phyloP scores from a whole-genome alignment of 1,284 basidiomycete genomes.

The Bjerkandera adusta region DNA sequence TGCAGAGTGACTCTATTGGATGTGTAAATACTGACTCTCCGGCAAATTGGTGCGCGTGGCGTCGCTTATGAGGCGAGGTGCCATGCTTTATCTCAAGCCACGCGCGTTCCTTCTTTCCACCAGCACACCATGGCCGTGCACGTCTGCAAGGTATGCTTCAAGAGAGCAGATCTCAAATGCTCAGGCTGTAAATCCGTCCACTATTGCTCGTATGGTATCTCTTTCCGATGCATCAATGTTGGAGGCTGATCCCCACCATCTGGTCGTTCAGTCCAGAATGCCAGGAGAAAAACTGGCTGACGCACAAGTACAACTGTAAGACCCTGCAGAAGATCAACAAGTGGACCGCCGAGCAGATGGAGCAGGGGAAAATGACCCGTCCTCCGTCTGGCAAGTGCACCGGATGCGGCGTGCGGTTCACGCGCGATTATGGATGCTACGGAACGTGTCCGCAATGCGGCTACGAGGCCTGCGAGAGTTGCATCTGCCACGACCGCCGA shows the following conservation, averaged over 20 bases:
- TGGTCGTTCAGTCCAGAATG: slow-evolving; percentile 20
- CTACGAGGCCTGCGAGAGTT: slow-evolving; percentile 36
- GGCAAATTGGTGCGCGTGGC: no score
- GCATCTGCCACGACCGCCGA: slow-evolving; percentile 29
- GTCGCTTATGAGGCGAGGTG: no score
- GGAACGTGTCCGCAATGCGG: slow-evolving; percentile 34
- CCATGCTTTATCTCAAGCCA: no score
- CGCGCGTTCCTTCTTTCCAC: no score
- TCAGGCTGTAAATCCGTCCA: not conserved
- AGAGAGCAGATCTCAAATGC: not conserved
- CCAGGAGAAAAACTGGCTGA: slow-evolving; percentile 31
- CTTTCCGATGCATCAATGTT: no score
- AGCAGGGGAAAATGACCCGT: slow-evolving; percentile 21
- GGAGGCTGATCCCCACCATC: not conserved
- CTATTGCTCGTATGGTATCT: not conserved
- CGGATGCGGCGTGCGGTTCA: slow-evolving; percentile 32
- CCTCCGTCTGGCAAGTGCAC: slow-evolving; percentile 34
- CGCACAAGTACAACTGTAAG: slow-evolving; percentile 35
- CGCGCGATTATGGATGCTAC: slow-evolving; percentile 19
- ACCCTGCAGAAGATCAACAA: slow-evolving; percentile 31
- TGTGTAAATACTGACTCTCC: no score
- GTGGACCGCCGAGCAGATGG: slow-evolving; percentile 22
- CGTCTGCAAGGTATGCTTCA: not conserved
- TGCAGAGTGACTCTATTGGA: no score
- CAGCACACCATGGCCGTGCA: no score